A percentile compares a stretch with the other conserved stretches of the same genome.
Conservation (phyloP, 1,284 basidiomycete genomes). For the Takashimella koratensis region DNA sequence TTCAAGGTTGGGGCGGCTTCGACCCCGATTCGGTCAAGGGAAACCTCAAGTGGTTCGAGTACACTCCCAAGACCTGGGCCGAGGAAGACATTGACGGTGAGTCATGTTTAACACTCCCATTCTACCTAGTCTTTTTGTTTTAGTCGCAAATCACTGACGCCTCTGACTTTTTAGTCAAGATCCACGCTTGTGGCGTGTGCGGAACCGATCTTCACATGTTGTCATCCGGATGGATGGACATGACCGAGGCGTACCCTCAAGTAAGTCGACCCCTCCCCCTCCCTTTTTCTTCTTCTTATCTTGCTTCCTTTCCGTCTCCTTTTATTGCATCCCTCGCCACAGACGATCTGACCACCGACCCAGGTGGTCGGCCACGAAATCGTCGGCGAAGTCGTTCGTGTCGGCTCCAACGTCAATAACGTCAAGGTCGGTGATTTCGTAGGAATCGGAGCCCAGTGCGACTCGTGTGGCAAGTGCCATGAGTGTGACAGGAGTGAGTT, state of each 20-base stretch:
- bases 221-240: constrained; percentile 17
- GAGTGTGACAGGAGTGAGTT: constrained; percentile 51
- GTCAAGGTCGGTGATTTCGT: constrained; percentile 50
- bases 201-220: constrained; percentile 14
- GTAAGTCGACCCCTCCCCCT: constrained; percentile 8
- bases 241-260: constrained; percentile 15
- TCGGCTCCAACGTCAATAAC: constrained; percentile 22
- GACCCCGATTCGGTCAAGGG: constrained; percentile 41
- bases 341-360: neutral
- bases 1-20: constrained; percentile 42
- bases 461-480: constrained; percentile 48
- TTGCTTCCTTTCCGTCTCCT: no score
- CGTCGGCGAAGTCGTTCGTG: constrained; percentile 26
- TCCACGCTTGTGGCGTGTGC: constrained; percentile 18
- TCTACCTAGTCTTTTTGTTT: neutral
- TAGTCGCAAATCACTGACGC: neutral
- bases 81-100: constrained; percentile 48
- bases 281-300: neutral
- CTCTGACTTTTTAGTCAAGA: constrained; percentile 8
- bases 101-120: constrained; percentile 4
- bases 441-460: constrained; percentile 54
- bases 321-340: no score
- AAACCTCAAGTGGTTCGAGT: constrained; percentile 43
- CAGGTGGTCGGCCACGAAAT: constrained; percentile 30
- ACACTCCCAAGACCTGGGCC: constrained; percentile 44